phyloP scores from a whole-genome alignment of 2,329 filamentous ascomycete genomes.

The Daldinia sp. region DNA sequence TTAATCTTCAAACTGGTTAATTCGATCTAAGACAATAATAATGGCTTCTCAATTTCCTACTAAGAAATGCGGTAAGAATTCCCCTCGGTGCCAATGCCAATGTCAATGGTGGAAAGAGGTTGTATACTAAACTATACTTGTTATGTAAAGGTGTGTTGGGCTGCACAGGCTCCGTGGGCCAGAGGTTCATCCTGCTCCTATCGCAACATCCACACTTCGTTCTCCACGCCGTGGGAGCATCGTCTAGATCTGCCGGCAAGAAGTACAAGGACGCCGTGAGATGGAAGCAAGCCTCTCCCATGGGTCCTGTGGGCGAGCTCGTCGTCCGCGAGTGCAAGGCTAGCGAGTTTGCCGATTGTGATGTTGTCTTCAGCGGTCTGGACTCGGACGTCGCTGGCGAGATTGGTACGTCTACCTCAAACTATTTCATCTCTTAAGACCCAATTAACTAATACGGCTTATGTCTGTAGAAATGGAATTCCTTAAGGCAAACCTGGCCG shows the following conservation, averaged over 20 bases:
- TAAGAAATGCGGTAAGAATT: constrained; percentile 68
- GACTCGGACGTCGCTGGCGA: constrained; percentile 94
- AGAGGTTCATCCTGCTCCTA: constrained; percentile 94
- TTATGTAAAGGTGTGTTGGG: constrained; percentile 75
- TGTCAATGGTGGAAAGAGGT: not conserved
- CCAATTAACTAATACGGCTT: not conserved
- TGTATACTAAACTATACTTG: constrained; percentile 24
- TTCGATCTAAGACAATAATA: constrained; percentile 36
- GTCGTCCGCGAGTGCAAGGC: constrained; percentile 88
- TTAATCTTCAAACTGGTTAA: constrained; percentile 10
- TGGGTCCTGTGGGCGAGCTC: constrained; percentile 82
- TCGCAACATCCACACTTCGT: constrained; percentile 87
- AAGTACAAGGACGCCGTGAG: constrained; percentile 92
- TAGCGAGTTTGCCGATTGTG: constrained; percentile 86
- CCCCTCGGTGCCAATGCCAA: not conserved
- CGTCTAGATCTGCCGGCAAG: constrained; percentile 89
- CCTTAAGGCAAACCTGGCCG: constrained; percentile 84
- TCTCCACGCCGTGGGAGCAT: constrained; percentile 90
- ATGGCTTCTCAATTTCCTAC: constrained; percentile 60
- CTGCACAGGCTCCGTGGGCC: constrained; percentile 92
- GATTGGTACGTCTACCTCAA: constrained; percentile 71
- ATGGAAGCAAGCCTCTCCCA: constrained; percentile 92
- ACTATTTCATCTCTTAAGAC: not conserved
- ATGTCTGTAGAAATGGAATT: constrained; percentile 83
- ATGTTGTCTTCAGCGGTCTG: constrained; percentile 91